Base-by-base conservation (phyloP, 768 basidiomycete species). In the Fistulinella prunicolor region DNA sequence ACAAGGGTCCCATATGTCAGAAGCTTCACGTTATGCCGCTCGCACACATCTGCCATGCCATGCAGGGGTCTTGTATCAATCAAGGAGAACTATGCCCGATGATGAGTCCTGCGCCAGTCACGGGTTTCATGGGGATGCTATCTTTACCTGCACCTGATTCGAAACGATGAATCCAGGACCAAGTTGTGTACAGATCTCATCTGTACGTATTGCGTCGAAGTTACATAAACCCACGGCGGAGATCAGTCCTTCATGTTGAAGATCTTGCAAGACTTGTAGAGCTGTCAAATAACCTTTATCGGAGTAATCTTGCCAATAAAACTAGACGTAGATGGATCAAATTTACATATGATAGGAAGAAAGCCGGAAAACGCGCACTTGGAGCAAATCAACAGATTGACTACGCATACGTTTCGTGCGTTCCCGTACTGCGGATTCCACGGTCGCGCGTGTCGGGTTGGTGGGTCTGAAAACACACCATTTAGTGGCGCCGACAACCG, bases 1-100 rank as follows among this genome's bases (percentile, higher is more conserved):
- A 89, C 89, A 56, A 92, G 65, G 0, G 89, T 88, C 16, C 89
- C 90, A 54, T 92, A 92, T 32, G 90, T 87, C 26, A 92, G 67
- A 16, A 92, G 70, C 59, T 88, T 89, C 50, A 92, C 64, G 29
- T 73, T 71, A 58, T 92, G 85, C 55, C 79, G 80, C 62, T 79
- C 70, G 58, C 89, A 92, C 12, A 89, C 84, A 44, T 83, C 81
- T 3, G 78, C 76, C 86, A 92, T 85, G 23, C 80, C 86, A 57
- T 87, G 79, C 36, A 88, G 71, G 12, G 86, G 86, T 6, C 90
- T 78, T 5, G 81, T 82, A 60, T 92, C 89, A 53, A 92, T 83
- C 41, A 92, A 65, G 6, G 89, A 92, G 58, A 89, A 90, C 89
- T 91, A 53, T 6, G 39, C 16, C 14, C 9, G 28, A 9, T 28